phyloP scores from a whole-genome alignment of 2,329 filamentous ascomycete genomes.

The Hypoxylon sp. region DNA sequence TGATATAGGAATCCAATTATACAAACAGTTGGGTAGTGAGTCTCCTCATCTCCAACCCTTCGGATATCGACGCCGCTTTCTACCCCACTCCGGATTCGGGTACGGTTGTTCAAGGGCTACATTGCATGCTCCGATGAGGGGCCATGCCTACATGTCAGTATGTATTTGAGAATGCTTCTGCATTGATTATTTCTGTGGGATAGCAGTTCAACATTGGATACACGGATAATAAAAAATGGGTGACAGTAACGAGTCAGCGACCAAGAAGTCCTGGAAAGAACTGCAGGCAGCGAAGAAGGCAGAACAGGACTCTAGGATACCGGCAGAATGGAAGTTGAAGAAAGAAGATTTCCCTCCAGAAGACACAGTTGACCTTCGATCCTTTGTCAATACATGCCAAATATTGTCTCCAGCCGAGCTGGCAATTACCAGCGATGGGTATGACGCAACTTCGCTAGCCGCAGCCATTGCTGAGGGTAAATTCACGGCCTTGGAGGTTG shows the following conservation, averaged over 20 bases:
- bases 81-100: constrained; percentile 29
- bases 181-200: constrained; percentile 1
- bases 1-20: constrained; percentile 3
- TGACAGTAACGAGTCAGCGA: constrained; percentile 5
- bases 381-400: constrained; percentile 39
- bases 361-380: constrained; percentile 41
- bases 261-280: constrained; percentile 45
- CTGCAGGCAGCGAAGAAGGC: constrained; percentile 43
- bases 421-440: constrained; percentile 44
- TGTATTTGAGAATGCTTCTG: constrained; percentile 6
- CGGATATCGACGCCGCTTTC: constrained; percentile 18
- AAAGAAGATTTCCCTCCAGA: constrained; percentile 39
- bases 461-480: constrained; percentile 45
- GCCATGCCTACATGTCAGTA: constrained; percentile 2
- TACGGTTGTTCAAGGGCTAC: background rate
- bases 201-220: background rate
- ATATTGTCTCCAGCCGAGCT: constrained; percentile 42
- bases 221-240: constrained; percentile 29
- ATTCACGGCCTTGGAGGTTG: constrained; percentile 47
- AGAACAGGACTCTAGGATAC: constrained; percentile 45
- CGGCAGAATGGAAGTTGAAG: constrained; percentile 46
- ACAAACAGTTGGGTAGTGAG: background rate
- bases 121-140: constrained; percentile 15
- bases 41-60: constrained; percentile 37
- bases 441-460: constrained; percentile 46